Conservation (phyloP, 2,329 filamentous ascomycete species). For the Celoporthe dispersa region DNA sequence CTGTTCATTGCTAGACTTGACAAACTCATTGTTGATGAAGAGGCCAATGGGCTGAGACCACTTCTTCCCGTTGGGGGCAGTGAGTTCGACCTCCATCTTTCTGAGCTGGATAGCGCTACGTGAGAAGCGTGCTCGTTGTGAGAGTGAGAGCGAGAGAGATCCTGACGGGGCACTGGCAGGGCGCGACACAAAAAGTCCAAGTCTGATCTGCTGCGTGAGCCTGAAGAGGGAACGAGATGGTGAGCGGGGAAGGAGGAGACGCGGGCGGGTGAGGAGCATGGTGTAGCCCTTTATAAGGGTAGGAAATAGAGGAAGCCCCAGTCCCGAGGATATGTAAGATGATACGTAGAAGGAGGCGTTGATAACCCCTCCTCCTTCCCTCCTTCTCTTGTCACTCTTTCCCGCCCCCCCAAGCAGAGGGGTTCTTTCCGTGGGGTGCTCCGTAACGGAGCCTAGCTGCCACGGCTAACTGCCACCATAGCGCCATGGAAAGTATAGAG, state of each 20-base stretch:
- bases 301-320: neutral
- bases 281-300: neutral
- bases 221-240: neutral
- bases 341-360: neutral
- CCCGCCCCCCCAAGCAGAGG: neutral
- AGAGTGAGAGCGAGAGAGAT: conserved; percentile 3
- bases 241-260: neutral
- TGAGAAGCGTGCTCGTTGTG: conserved; percentile 10
- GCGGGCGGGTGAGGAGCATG: neutral
- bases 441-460: neutral
- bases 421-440: neutral
- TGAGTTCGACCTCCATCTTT: conserved; percentile 60
- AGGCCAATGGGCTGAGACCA: conserved; percentile 77
- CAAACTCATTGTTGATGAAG: conserved; percentile 84
- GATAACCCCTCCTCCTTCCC: neutral
- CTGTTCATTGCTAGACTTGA: conserved; percentile 66
- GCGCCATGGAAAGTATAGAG: neutral
- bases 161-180: neutral
- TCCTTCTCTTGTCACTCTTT: neutral
- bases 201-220: conserved; percentile 1
- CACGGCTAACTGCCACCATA: neutral
- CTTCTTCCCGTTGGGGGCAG: conserved; percentile 74
- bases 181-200: neutral
- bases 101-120: conserved; percentile 5
- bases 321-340: neutral